phyloP scores from a whole-genome alignment of 139 green algal species.

The Astrephomene gubernaculifera region DNA sequence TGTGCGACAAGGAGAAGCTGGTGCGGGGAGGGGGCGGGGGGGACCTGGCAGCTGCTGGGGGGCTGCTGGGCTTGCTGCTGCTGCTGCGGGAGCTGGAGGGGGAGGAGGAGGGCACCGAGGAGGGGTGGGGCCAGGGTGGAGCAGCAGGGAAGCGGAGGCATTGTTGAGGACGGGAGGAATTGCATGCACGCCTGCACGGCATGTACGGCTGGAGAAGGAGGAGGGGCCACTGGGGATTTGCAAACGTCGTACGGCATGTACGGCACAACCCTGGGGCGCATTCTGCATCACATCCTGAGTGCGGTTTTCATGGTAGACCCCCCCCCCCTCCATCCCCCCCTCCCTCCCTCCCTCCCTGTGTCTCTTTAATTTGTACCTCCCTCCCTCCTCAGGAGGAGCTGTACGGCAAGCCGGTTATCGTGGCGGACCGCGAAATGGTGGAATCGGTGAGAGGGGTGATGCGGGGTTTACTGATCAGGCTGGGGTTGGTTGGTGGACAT shows the following conservation, averaged over 20 bases:
- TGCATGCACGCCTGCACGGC: no score
- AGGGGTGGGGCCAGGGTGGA: no score
- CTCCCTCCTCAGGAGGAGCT: conserved; percentile 84
- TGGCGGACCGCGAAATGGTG: conserved; percentile 96
- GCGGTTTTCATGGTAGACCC: not conserved
- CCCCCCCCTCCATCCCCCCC: not conserved
- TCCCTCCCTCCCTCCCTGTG: not conserved
- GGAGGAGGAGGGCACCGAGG: not conserved
- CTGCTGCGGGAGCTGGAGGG: no score
- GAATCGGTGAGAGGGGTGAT: conserved; percentile 75
- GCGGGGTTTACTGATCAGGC: not conserved
- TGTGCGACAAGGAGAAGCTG: conserved; percentile 87
- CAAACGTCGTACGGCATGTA: not conserved
- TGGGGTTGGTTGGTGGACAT: no score
- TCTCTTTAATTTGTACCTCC: not conserved
- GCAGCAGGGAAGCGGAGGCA: no score
- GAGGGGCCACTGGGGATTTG: not conserved
- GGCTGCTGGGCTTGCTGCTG: no score
- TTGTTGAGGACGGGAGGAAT: no score
- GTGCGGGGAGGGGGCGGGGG: conserved; percentile 63
- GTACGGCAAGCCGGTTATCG: conserved; percentile 91
- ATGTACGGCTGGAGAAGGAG: not conserved
- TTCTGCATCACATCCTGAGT: no score
- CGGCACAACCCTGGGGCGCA: no score
- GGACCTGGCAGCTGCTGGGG: no score